Percentiles rank a stretch among this genome's conserved stretches.
Evolutionary conservation across 768 basidiomycete genomes (phyloP).

Genomic region (Tricholoma hemisulphureum): DNA sequence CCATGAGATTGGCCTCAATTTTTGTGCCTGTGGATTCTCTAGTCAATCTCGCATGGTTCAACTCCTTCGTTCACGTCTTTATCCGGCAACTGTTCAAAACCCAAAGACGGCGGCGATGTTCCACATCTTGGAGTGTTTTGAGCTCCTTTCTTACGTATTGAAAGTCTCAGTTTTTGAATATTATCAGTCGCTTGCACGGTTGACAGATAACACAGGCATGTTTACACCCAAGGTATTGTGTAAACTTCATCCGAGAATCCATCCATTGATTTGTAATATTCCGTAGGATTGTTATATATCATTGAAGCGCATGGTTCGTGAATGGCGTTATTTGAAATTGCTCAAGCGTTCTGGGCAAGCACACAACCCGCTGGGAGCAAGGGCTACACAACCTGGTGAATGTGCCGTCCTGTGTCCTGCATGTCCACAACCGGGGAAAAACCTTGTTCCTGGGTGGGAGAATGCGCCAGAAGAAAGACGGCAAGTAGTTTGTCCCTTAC

Average conservation of each 20-base stretch:
- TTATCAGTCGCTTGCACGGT: constrained; percentile 11
- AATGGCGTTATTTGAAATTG: constrained; percentile 20
- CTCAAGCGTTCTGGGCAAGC: constrained; percentile 22
- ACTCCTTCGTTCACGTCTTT: constrained; percentile 17
- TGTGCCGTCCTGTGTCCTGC: constrained; percentile 27
- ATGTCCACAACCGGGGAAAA: constrained; percentile 27
- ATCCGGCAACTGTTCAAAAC: constrained; percentile 17
- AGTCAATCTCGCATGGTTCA: constrained; percentile 15
- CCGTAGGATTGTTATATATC: constrained; percentile 22
- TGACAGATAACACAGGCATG: constrained; percentile 12
- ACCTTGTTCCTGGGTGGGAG: constrained; percentile 22
- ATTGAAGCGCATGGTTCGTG: constrained; percentile 16
- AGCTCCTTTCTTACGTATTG: constrained; percentile 19
- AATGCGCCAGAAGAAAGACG: constrained; percentile 9
- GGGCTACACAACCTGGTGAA: constrained; percentile 15
- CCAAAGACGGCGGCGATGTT: constrained; percentile 22
- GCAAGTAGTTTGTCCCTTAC: constrained; percentile 2
- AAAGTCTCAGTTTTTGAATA: constrained; percentile 20
- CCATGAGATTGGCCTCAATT: constrained; percentile 19
- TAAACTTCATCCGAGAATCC: neutral
- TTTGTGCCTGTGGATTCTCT: constrained; percentile 20
- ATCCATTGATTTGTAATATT: neutral
- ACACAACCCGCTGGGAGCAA: constrained; percentile 18
- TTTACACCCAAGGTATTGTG: neutral
- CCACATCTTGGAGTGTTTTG: constrained; percentile 13